Conservation (phyloP, 805 yeast species). For the Candida pini region DNA sequence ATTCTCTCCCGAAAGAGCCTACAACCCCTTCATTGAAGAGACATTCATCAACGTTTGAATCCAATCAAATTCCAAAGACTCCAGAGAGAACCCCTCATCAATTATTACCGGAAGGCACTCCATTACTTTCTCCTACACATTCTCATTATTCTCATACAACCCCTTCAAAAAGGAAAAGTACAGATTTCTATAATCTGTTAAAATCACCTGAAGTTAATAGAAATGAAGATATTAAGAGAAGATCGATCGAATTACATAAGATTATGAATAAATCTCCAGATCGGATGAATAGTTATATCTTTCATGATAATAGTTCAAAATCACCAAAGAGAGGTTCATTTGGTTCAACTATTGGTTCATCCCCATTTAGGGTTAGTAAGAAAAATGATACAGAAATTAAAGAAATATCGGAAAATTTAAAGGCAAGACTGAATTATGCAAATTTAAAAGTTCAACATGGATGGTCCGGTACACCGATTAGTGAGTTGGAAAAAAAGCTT, state of each 20-base stretch:
- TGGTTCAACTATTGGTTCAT: conserved; percentile 6
- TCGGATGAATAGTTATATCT: conserved; percentile 17
- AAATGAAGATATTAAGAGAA: conserved; percentile 22
- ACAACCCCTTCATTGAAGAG: conserved; percentile 24
- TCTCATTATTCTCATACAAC: conserved; percentile 16
- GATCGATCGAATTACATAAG: conserved; percentile 28
- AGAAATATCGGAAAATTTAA: conserved; percentile 31
- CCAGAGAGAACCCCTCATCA: conserved; percentile 27
- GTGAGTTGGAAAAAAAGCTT: conserved; percentile 25
- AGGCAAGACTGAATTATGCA: conserved; percentile 32
- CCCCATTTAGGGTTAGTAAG: conserved; percentile 23
- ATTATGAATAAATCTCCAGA: conserved; percentile 25
- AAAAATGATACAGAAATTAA: conserved; percentile 29
- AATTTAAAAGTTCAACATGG: conserved; percentile 33
- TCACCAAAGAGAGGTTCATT: conserved; percentile 18
- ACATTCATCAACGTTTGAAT: conserved; percentile 11
- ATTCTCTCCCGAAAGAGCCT: conserved; percentile 13
- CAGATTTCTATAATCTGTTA: conserved; percentile 30
- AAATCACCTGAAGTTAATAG: conserved; percentile 29
- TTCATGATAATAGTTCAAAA: conserved; percentile 20
- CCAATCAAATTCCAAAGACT: conserved; percentile 22
- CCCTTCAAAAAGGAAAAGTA: conserved; percentile 28
- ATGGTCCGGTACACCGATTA: conserved; percentile 26
- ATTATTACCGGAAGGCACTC: conserved; percentile 26
- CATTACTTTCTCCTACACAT: conserved; percentile 29